A percentile compares a stretch with the other conserved stretches of the same genome.
phyloP scores from a whole-genome alignment of 1,284 basidiomycete species.

The Ustilago vetiveriae region DNA sequence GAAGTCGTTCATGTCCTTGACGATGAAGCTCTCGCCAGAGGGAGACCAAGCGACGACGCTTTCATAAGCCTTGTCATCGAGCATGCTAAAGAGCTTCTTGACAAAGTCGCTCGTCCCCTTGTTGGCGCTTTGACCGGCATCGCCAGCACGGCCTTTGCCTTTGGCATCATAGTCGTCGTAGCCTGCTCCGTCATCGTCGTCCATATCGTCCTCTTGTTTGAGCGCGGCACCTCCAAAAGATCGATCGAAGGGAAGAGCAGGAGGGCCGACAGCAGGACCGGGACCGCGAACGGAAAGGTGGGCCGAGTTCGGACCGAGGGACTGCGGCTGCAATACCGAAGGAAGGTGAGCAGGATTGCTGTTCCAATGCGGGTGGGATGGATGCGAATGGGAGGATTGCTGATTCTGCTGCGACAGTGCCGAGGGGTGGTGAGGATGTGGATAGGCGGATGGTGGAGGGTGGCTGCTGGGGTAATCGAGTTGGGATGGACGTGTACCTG shows the following conservation, averaged over 20 bases:
- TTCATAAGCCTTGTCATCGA: slow-evolving; percentile 80
- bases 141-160: slow-evolving; percentile 21
- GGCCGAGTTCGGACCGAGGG: slow-evolving; percentile 2
- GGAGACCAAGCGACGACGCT: slow-evolving; percentile 87
- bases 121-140: slow-evolving; percentile 22
- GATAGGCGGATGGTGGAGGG: slow-evolving; percentile 11
- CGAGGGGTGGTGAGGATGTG: slow-evolving; percentile 25
- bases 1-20: slow-evolving; percentile 97
- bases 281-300: slow-evolving; percentile 1
- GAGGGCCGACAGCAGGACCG: background rate
- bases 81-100: slow-evolving; percentile 91
- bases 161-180: slow-evolving; percentile 39
- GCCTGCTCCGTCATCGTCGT: slow-evolving; percentile 29
- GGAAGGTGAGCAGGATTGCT: slow-evolving; percentile 16
- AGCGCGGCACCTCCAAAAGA: slow-evolving; percentile 3
- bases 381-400: slow-evolving; percentile 15
- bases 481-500: slow-evolving; percentile 8
- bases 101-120: slow-evolving; percentile 78
- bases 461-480: slow-evolving; percentile 22
- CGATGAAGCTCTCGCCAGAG: slow-evolving; percentile 87
- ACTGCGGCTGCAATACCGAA: slow-evolving; percentile 36
- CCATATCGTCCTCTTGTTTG: slow-evolving; percentile 36
- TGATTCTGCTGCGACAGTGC: slow-evolving; percentile 18
- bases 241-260: slow-evolving; percentile 12
- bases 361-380: slow-evolving; percentile 30